Conservation (phyloP, 768 basidiomycete species). For the Termitomyces eurrhizus region DNA sequence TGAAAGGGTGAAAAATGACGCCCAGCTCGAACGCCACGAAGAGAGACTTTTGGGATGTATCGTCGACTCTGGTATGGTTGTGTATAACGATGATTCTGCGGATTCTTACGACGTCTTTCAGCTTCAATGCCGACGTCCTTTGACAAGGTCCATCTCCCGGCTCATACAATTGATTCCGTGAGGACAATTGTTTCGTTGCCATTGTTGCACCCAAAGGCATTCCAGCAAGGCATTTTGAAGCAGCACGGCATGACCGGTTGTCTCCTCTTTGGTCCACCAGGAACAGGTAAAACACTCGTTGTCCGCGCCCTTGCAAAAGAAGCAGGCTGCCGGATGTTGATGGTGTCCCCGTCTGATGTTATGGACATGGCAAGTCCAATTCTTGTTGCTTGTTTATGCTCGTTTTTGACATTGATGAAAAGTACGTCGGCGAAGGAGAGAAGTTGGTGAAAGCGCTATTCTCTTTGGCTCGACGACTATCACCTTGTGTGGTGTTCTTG, state of each 20-base stretch:
- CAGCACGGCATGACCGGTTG: slow-evolving; percentile 91
- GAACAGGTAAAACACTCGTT: slow-evolving; percentile 84
- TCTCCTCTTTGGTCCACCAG: slow-evolving; percentile 89
- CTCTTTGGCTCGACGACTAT: slow-evolving; percentile 75
- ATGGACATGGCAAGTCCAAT: slow-evolving; percentile 80
- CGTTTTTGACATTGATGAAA: background rate
- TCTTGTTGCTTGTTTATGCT: background rate
- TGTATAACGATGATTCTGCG: background rate
- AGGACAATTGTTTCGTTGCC: slow-evolving; percentile 90
- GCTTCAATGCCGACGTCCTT: slow-evolving; percentile 81
- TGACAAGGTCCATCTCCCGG: slow-evolving; percentile 82
- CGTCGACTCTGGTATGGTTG: slow-evolving; percentile 66
- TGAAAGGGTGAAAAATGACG: slow-evolving; percentile 71
- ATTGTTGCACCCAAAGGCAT: slow-evolving; percentile 81
- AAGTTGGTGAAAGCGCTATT: slow-evolving; percentile 90
- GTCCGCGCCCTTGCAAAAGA: slow-evolving; percentile 91
- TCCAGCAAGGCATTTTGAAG: slow-evolving; percentile 84
- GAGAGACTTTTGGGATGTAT: slow-evolving; percentile 79
- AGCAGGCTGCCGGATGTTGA: slow-evolving; percentile 91
- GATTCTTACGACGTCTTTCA: slow-evolving; percentile 23
- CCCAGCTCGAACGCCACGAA: slow-evolving; percentile 78
- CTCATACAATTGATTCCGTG: slow-evolving; percentile 87
- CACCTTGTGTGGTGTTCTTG: slow-evolving; percentile 91
- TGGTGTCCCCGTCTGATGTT: slow-evolving; percentile 87
- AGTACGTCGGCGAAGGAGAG: slow-evolving; percentile 90